These are phyloP conservation scores for Tirmania nivea DNA, from an alignment of 495 filamentous ascomycete species.

Conservation along the genomic window DNA sequence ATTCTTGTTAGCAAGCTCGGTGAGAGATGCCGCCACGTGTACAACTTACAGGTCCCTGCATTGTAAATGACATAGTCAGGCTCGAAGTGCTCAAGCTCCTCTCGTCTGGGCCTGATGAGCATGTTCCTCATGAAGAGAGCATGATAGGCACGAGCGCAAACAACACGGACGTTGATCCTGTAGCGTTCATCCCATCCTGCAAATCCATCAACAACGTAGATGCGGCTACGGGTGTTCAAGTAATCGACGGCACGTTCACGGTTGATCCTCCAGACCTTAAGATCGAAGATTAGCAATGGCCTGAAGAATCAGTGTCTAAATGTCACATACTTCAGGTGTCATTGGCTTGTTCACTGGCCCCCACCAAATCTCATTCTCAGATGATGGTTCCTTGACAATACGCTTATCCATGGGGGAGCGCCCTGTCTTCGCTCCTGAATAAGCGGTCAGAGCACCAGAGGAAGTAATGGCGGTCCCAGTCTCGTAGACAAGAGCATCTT, in stretches of 20 bases:
- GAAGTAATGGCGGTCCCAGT: constrained; percentile 93
- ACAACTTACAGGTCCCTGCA: constrained; percentile 46
- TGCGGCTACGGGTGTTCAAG: constrained; percentile 93
- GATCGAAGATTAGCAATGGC: constrained; percentile 3
- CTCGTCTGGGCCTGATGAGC: constrained; percentile 78
- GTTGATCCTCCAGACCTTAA: constrained; percentile 97
- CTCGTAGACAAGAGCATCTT: constrained; percentile 98
- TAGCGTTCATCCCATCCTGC: constrained; percentile 98
- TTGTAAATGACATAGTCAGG: constrained; percentile 99
- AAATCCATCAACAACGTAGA: constrained; percentile 94
- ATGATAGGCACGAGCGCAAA: constrained; percentile 97
- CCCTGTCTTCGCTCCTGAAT: constrained; percentile 94
- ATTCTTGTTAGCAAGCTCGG: constrained; percentile 2
- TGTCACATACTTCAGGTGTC: constrained; percentile 70
- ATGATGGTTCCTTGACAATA: constrained; percentile 76
- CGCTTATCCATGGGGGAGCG: constrained; percentile 94
- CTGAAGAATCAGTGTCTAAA: too few relatives aligned
- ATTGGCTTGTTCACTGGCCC: constrained; percentile 98
- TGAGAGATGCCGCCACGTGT: neutral
- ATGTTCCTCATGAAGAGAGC: constrained; percentile 99
- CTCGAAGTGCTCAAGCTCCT: constrained; percentile 90
- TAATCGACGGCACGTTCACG: constrained; percentile 96
- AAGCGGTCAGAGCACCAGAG: constrained; percentile 80
- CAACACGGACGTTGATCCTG: constrained; percentile 88
- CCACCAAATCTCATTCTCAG: constrained; percentile 89